A percentile compares a stretch with the other conserved stretches of the same genome.
phyloP scores from a whole-genome alignment of 768 basidiomycete genomes.

The Psilocybe cyanescens region DNA sequence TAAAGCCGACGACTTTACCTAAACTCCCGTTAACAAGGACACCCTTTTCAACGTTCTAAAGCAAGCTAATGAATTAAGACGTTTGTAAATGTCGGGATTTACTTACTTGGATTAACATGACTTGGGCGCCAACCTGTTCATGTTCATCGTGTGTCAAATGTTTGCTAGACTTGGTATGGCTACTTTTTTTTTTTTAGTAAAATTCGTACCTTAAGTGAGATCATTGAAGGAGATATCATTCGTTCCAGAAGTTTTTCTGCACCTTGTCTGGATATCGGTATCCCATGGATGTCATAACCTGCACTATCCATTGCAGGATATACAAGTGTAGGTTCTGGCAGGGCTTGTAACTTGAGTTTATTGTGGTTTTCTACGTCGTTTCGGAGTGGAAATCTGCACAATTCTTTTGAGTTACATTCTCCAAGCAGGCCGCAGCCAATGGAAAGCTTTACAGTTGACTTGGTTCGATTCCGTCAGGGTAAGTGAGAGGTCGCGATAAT shows the following conservation, averaged over 20 bases:
- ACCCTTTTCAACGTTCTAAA: slow-evolving; percentile 65
- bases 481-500: slow-evolving; percentile 60
- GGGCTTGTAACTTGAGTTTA: slow-evolving; percentile 51
- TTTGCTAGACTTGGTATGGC: background rate
- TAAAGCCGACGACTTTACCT: slow-evolving; percentile 56
- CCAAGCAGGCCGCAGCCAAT: background rate
- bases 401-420: background rate
- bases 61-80: background rate
- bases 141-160: background rate
- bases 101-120: slow-evolving; percentile 71
- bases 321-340: slow-evolving; percentile 39
- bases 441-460: slow-evolving; percentile 70
- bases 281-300: slow-evolving; percentile 41
- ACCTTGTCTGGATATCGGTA: slow-evolving; percentile 30
- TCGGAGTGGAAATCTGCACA: slow-evolving; percentile 71
- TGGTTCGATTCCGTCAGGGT: slow-evolving; percentile 74
- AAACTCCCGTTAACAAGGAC: slow-evolving; percentile 69
- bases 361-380: slow-evolving; percentile 82
- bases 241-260: slow-evolving; percentile 44
- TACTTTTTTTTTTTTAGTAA: background rate
- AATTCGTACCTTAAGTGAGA: slow-evolving; percentile 51
- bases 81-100: background rate
- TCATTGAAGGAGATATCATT: slow-evolving; percentile 48
- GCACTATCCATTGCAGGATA: slow-evolving; percentile 49
- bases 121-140: slow-evolving; percentile 71